phyloP scores from a whole-genome alignment of 768 basidiomycete genomes.

The Collybia mongolica region DNA sequence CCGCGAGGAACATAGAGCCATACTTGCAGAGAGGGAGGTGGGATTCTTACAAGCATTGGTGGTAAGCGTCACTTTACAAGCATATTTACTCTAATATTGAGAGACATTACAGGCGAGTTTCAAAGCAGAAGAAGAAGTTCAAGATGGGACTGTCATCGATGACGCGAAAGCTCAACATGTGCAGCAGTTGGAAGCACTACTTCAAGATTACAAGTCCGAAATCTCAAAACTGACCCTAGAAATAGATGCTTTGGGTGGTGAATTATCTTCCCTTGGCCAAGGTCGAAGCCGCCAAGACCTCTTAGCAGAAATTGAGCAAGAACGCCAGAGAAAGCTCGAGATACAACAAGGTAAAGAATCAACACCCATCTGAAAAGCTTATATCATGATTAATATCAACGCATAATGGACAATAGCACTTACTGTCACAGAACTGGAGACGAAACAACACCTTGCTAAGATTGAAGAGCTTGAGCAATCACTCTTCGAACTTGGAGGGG shows the following conservation, averaged over 20 bases:
- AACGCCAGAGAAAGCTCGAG: slow-evolving; percentile 25
- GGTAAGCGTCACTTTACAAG: slow-evolving; percentile 36
- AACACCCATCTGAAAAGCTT: not conserved
- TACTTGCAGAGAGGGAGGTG: slow-evolving; percentile 55
- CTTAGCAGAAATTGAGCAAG: slow-evolving; percentile 30
- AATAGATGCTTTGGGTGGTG: slow-evolving; percentile 43
- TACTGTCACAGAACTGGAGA: slow-evolving; percentile 31
- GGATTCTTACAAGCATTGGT: slow-evolving; percentile 67
- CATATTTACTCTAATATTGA: not conserved
- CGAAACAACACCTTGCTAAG: slow-evolving; percentile 41
- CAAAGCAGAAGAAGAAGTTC: slow-evolving; percentile 50
- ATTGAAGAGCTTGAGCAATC: slow-evolving; percentile 77
- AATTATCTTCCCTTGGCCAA: slow-evolving; percentile 22
- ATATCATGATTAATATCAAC: not conserved
- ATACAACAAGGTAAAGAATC: slow-evolving; percentile 37
- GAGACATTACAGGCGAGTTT: slow-evolving; percentile 53
- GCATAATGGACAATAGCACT: slow-evolving; percentile 35
- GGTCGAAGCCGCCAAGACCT: slow-evolving; percentile 30
- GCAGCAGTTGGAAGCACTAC: slow-evolving; percentile 52
- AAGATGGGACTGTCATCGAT: slow-evolving; percentile 23
- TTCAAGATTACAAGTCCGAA: slow-evolving; percentile 54
- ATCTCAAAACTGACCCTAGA: slow-evolving; percentile 45
- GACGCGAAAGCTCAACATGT: slow-evolving; percentile 40
- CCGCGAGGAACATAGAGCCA: slow-evolving; percentile 27
- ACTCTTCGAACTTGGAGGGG: slow-evolving; percentile 74